Evolutionary conservation across 2,329 filamentous ascomycete species (phyloP).

Genomic region (Teratosphaeria viscida): DNA sequence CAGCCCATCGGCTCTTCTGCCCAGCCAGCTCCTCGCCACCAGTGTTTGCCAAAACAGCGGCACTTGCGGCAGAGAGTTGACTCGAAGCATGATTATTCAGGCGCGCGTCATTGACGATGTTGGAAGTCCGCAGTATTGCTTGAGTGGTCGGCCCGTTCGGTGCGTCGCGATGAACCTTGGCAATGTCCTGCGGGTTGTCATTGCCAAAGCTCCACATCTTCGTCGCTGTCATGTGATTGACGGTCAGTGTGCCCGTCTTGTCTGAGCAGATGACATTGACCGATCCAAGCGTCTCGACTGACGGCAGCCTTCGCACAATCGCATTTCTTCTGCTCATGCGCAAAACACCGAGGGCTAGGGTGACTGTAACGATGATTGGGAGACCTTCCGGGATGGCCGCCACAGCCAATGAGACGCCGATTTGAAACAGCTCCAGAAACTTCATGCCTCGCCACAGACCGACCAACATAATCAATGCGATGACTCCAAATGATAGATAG

Average conservation of each 20-base stretch:
- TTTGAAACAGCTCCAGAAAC: conserved; percentile 90
- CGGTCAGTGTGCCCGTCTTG: conserved; percentile 92
- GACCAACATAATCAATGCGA: conserved; percentile 82
- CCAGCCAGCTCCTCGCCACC: conserved; percentile 49
- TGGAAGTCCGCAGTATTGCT: conserved; percentile 80
- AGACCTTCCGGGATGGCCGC: conserved; percentile 93
- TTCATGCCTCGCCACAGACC: conserved; percentile 84
- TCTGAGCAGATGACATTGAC: conserved; percentile 99
- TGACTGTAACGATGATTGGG: conserved; percentile 97
- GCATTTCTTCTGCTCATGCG: conserved; percentile 93
- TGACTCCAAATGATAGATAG: conserved; percentile 92
- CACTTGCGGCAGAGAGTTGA: conserved; percentile 50
- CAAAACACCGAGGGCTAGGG: conserved; percentile 84
- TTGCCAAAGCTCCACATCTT: conserved; percentile 89
- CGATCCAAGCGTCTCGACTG: conserved; percentile 94
- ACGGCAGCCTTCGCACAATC: conserved; percentile 90
- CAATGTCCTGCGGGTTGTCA: conserved; percentile 44
- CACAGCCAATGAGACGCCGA: conserved; percentile 91
- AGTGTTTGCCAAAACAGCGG: conserved; percentile 78
- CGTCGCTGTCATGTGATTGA: conserved; percentile 96
- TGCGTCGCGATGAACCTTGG: conserved; percentile 40
- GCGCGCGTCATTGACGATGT: conserved; percentile 90
- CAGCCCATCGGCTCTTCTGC: conserved; percentile 81
- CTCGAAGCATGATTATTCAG: conserved; percentile 56
- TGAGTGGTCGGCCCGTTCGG: conserved; percentile 63